These are phyloP conservation scores for Saccharomyces kudriavzevii DNA, from an alignment of 805 yeast genomes.

Conservation along the genomic window DNA sequence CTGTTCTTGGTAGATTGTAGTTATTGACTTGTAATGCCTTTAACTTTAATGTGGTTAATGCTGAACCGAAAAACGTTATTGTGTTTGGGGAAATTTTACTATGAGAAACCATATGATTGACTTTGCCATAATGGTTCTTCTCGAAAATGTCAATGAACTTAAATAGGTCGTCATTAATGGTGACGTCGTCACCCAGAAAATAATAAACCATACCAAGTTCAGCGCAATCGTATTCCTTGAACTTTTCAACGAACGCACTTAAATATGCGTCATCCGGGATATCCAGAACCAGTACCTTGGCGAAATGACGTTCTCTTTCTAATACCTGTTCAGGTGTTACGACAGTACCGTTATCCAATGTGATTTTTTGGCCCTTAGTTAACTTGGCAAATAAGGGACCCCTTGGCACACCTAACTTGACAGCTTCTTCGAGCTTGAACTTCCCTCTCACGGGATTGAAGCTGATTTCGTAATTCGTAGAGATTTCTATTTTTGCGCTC, in stretches of 20 bases:
- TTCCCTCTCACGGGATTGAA: conserved; percentile 67
- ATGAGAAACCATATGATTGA: conserved; percentile 69
- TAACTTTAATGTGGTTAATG: conserved; percentile 46
- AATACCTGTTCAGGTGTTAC: conserved; percentile 67
- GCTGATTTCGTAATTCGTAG: conserved; percentile 63
- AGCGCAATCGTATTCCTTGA: conserved; percentile 19
- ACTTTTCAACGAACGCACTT: conserved; percentile 25
- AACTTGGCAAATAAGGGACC: conserved; percentile 53
- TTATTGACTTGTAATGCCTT: conserved; percentile 41
- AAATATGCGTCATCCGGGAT: conserved; percentile 52
- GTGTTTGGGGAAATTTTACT: conserved; percentile 52
- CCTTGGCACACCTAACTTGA: conserved; percentile 56
- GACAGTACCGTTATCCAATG: conserved; percentile 48
- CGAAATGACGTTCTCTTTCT: conserved; percentile 49
- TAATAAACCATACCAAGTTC: conserved; percentile 57
- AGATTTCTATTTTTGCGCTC: conserved; percentile 26
- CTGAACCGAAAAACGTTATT: conserved; percentile 49
- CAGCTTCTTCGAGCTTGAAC: conserved; percentile 61
- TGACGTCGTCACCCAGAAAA: conserved; percentile 57
- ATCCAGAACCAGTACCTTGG: conserved; percentile 61
- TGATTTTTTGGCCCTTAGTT: conserved; percentile 51
- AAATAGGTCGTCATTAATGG: conserved; percentile 36
- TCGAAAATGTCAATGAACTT: conserved; percentile 48
- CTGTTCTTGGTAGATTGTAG: conserved; percentile 34
- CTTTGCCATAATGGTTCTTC: conserved; percentile 26